phyloP scores from a whole-genome alignment of 2,329 filamentous ascomycete genomes.

The Monosporascus ibericus region DNA sequence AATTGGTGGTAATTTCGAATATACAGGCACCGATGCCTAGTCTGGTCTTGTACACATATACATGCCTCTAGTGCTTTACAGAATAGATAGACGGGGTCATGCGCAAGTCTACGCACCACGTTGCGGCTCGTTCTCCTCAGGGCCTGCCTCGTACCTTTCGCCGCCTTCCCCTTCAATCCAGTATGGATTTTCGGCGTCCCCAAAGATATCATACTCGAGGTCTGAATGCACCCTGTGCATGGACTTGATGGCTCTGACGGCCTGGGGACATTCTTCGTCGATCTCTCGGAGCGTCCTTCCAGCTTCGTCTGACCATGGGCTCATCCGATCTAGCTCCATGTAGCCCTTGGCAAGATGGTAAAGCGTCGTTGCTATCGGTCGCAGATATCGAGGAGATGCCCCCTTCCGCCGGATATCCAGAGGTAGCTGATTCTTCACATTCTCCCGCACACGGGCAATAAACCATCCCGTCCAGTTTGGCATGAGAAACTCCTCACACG shows the following conservation, averaged over 20 bases:
- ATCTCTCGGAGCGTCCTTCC: conserved; percentile 34
- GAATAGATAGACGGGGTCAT: neutral
- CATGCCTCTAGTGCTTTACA: neutral
- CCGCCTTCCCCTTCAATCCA: conserved; percentile 1
- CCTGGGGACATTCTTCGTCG: conserved; percentile 28
- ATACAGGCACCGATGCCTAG: neutral
- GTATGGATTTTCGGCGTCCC: conserved; percentile 8
- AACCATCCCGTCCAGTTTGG: conserved; percentile 71
- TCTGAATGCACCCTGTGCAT: conserved; percentile 22
- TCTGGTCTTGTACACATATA: neutral
- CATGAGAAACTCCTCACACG: conserved; percentile 76
- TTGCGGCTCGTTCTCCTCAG: neutral
- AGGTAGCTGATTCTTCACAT: conserved; percentile 23
- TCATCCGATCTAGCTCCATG: conserved; percentile 40
- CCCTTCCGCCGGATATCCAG: conserved; percentile 34
- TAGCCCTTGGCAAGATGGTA: conserved; percentile 44
- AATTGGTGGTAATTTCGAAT: neutral
- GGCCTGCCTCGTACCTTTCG: neutral
- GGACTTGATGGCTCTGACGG: conserved; percentile 23
- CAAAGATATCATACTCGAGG: conserved; percentile 20
- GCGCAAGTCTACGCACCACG: neutral
- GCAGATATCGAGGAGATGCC: conserved; percentile 29
- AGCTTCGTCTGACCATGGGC: conserved; percentile 42
- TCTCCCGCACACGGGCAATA: conserved; percentile 20
- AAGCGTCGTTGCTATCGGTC: conserved; percentile 39